Base-by-base conservation (phyloP, 805 yeast genomes). In the Kazachstania taianensis region DNA sequence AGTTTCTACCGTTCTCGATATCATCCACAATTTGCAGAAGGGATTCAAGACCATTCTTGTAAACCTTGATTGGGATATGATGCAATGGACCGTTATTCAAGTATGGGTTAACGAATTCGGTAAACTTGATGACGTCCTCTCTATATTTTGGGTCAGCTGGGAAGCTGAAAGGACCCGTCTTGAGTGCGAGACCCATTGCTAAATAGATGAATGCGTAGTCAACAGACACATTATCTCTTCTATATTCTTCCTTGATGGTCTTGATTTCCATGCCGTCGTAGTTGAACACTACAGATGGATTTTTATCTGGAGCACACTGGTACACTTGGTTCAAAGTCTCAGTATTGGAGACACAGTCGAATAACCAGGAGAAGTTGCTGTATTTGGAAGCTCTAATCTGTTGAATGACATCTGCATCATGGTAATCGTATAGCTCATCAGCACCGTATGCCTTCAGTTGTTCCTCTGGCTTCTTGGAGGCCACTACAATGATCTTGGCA, bases 371-470 rank as follows among this genome's bases (percentile, higher is more conserved):
- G 33, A 61, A 44, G 8, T 51, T 46, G 31, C 56, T 53, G 8
- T 45, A 41, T 20, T 53, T 54, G 9, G 46, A 39, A n/a, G n/a
- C n/a, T 37, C 49, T 55, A 40, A 69, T 65, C 49, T 67, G 57
- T 20, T 61, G 61, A 32, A 63, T 48, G 32, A 66, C 70, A 38
- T 65, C 65, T 1, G 54, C 41, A 38, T 67, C 71, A 39, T 55
- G 57, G 45, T 70, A 69, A 43, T 75, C 78, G 38, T 70, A 59
- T 8, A 63, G 57, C 15, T 53, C 59, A 39, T 63, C 66, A 20
- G 75, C 78, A 41, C 78, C 78, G 15, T 67, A 41, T 1, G 49
- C 33, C 44, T 59, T 61, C 43, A 73, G 50, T 27, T 45, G 48
- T 8, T 57, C 59, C 41, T 55, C 58, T 49, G 71, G 57, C 44